Base-by-base conservation (phyloP, 495 filamentous ascomycete genomes). In the Xylaria flabelliformis region DNA sequence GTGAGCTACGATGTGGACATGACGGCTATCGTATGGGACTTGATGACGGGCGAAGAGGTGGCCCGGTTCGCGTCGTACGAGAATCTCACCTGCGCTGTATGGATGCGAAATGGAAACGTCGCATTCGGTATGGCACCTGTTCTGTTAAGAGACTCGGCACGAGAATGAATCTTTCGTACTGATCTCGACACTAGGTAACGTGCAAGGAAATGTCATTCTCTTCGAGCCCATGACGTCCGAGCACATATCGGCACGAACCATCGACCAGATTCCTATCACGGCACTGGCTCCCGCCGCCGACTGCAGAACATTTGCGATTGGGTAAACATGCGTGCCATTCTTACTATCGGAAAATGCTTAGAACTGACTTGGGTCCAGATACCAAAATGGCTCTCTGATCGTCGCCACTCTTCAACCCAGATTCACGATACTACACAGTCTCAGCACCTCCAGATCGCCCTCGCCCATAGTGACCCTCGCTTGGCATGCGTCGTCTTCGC, bases 21-120 rank as follows among this genome's bases (percentile, higher is more conserved):
- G 81, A 97, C 93, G 5, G 94, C 94, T 1, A 97, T 98, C 76
- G 94, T 99, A 26, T 99, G 96, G 96, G 95, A 98, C 83, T 85
- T 97, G 42, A 89, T 97, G 81, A 97, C 94, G 0, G 96, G 96
- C 42, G 92, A 93, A 50, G 94, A 97, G 77, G 88, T 97, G 72
- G 91, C 96, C 21, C 87, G 95, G 61, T 98, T 98, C 81, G 90
- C 90, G 65, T 94, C 94, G 0, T 98, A 97, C 77, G 94, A 97
- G 78, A 87, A 91, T 72, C 87, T 99, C 68, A 89, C 88, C 50
- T 91, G 93, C 61, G 96, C 96, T 59, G 86, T 92, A 21, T 99
- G 95, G 94, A 97, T 99, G 96, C 89, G 91, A 61, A 97, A 98
- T 84, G 96, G 97, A 50, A 97, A 98, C 86, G 90, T 99, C 70